Evolutionary conservation across 805 yeast genomes (phyloP).

Genomic region (Saccharomycopsis fermentans): DNA sequence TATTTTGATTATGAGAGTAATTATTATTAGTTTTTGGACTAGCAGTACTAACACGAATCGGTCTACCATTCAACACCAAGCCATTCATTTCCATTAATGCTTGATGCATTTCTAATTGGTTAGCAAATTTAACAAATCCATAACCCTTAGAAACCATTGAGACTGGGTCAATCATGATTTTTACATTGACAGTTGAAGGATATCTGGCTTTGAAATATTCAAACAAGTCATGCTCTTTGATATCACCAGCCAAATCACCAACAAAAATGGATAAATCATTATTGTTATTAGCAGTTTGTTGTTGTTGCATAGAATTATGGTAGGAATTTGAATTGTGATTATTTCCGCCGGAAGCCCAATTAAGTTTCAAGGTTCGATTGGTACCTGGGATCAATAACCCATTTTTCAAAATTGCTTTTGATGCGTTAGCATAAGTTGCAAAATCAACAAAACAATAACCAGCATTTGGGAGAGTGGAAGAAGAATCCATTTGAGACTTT

Average conservation of each 20-base stretch:
- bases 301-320: constrained; percentile 19
- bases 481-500: constrained; percentile 29
- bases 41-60: constrained; percentile 69
- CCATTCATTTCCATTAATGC: constrained; percentile 82
- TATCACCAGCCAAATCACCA: constrained; percentile 71
- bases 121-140: constrained; percentile 76
- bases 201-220: constrained; percentile 59
- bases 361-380: constrained; percentile 51
- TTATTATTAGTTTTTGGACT: constrained; percentile 34
- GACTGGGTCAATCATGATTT: constrained; percentile 63
- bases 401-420: constrained; percentile 54
- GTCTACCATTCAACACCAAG: constrained; percentile 53
- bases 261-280: constrained; percentile 66
- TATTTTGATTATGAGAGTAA: constrained; percentile 8
- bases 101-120: constrained; percentile 55
- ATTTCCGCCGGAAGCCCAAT: constrained; percentile 67
- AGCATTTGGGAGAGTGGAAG: constrained; percentile 32
- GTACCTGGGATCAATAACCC: constrained; percentile 62
- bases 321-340: constrained; percentile 4
- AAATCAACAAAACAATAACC: constrained; percentile 83
- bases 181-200: constrained; percentile 66
- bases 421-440: constrained; percentile 47
- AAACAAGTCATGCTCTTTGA: constrained; percentile 54
- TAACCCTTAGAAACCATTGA: constrained; percentile 73
- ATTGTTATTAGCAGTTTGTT: constrained; percentile 4